Evolutionary conservation across 805 yeast genomes (phyloP).

Genomic region (Wickerhamomyces mucosus): DNA sequence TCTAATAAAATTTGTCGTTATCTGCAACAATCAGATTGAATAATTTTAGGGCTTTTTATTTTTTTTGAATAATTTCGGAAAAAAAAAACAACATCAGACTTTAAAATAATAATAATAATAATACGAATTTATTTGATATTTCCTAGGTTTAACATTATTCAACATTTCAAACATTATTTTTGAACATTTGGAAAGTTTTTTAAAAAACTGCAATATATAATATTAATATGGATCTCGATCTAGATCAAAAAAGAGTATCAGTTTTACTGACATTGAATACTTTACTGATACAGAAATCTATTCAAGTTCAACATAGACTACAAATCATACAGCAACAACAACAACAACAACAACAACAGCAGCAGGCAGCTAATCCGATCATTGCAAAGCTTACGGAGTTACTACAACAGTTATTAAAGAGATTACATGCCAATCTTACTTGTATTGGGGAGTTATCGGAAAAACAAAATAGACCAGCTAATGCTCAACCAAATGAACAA

Average conservation of each 20-base stretch:
- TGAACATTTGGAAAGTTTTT: too few species aligned
- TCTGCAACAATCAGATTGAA: too few species aligned
- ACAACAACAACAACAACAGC: constrained; percentile 8
- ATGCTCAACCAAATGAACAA: constrained; percentile 2
- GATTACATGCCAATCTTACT: constrained; percentile 20
- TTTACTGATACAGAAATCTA: constrained; percentile 16
- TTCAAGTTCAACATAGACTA: constrained; percentile 17
- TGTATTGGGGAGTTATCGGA: constrained; percentile 22
- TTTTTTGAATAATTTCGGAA: not conserved
- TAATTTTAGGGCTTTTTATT: too few species aligned
- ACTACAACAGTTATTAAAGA: constrained; percentile 16
- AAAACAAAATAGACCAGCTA: constrained; percentile 11
- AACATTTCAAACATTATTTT: not conserved
- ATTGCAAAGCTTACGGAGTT: constrained; percentile 13
- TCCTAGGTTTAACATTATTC: not conserved
- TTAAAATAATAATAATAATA: not conserved
- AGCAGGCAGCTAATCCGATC: constrained; percentile 5
- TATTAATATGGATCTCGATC: constrained; percentile 10
- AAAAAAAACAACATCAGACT: not conserved
- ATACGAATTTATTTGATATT: not conserved
- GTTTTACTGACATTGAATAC: constrained; percentile 18
- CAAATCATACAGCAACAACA: constrained; percentile 12
- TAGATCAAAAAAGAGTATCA: constrained; percentile 18
- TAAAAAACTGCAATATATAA: too few species aligned
- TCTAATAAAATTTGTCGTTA: too few species aligned